Conservation (phyloP, 2,329 filamentous ascomycete genomes). For the Botryotinia globosa region DNA sequence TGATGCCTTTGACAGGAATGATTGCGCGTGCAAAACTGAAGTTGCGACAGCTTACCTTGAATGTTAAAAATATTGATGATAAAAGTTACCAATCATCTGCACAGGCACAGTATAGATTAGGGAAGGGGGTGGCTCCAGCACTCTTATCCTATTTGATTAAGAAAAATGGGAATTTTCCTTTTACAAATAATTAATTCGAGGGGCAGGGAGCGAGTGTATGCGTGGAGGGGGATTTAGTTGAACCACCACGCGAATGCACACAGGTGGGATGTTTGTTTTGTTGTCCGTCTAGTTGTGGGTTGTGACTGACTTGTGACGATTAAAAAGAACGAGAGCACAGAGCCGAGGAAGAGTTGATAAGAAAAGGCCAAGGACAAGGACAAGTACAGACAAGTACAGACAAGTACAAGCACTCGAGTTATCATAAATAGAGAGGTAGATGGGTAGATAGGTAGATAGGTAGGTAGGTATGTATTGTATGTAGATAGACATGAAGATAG, state of each 20-base stretch:
- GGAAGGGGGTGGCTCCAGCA: slow-evolving; percentile 13
- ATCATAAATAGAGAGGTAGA: background rate
- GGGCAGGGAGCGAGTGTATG: slow-evolving; percentile 15
- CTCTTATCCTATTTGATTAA: slow-evolving; percentile 12
- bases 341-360: background rate
- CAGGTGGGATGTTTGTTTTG: background rate
- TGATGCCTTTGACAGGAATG: slow-evolving; percentile 10
- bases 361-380: background rate
- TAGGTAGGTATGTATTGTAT: background rate
- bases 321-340: background rate
- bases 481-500: background rate
- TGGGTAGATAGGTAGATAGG: background rate
- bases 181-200: slow-evolving; percentile 14
- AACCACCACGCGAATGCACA: background rate
- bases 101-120: background rate
- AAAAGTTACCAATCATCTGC: slow-evolving; percentile 3
- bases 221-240: background rate
- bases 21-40: slow-evolving; percentile 14
- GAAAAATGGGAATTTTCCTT: slow-evolving; percentile 17
- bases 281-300: background rate
- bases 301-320: background rate
- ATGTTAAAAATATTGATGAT: slow-evolving; percentile 1
- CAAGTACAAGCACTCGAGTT: background rate
- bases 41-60: slow-evolving; percentile 15
- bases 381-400: background rate